These are phyloP conservation scores for Sporothrix phasma DNA, from an alignment of 2,329 filamentous ascomycete genomes.

Conservation along the genomic window DNA sequence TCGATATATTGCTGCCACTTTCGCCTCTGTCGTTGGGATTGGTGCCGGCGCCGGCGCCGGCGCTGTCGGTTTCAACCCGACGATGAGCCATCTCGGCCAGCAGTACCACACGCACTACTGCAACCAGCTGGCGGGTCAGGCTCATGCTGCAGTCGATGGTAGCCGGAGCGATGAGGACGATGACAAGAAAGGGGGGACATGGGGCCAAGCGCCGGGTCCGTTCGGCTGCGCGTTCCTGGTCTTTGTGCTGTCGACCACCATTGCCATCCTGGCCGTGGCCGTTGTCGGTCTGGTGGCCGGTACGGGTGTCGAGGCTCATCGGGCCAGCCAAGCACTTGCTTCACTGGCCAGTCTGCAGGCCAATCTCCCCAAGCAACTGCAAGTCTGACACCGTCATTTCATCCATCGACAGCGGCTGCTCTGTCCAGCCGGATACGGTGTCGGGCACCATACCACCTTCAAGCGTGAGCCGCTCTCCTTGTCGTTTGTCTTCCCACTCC, in stretches of 20 bases:
- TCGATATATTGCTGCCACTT: background rate
- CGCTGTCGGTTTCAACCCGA: background rate
- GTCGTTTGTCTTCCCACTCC: background rate
- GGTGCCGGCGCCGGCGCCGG: background rate
- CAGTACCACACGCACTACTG: background rate
- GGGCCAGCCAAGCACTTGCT: conserved; percentile 28
- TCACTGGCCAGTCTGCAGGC: background rate
- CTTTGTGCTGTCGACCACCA: conserved; percentile 32
- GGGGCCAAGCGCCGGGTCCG: background rate
- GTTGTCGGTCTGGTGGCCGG: conserved; percentile 37
- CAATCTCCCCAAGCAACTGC: background rate
- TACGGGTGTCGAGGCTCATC: conserved; percentile 32
- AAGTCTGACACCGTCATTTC: conserved; percentile 21
- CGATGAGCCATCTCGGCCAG: too few relatives aligned
- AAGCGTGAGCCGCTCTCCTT: conserved; percentile 25
- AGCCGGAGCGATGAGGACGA: background rate
- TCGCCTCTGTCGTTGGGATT: background rate
- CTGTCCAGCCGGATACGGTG: conserved; percentile 26
- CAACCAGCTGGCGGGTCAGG: background rate
- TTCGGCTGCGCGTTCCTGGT: conserved; percentile 32
- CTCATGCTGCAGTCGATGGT: background rate
- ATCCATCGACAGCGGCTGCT: conserved; percentile 33
- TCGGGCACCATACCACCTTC: conserved; percentile 30
- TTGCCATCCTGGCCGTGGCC: conserved; percentile 31
- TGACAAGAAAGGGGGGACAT: background rate